Conservation (phyloP, 306 rosid species). For the Gastrolobium villosum region DNA sequence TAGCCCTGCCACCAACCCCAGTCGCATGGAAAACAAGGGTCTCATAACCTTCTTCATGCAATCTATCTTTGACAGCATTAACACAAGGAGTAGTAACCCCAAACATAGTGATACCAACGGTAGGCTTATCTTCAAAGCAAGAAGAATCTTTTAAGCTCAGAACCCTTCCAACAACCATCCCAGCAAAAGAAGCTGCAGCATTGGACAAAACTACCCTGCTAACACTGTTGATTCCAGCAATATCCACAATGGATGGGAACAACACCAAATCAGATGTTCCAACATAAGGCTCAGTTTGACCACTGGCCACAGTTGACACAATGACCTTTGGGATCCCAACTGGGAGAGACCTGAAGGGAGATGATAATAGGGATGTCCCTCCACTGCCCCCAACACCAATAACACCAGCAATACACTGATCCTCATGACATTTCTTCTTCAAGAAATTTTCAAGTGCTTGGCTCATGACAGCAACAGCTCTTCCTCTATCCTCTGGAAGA, state of each 20-base stretch:
- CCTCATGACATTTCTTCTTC: conserved; percentile 58
- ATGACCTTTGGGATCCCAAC: conserved; percentile 87
- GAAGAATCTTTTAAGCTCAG: conserved; percentile 54
- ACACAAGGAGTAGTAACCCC: conserved; percentile 94
- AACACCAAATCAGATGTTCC: conserved; percentile 82
- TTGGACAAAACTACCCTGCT: conserved; percentile 75
- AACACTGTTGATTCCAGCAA: conserved; percentile 84
- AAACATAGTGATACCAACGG: conserved; percentile 89
- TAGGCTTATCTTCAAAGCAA: conserved; percentile 56
- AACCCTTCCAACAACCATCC: conserved; percentile 84
- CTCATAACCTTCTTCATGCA: conserved; percentile 81
- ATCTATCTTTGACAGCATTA: conserved; percentile 68
- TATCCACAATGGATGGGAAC: conserved; percentile 82
- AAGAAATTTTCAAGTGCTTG: conserved; percentile 68
- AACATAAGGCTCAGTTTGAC: conserved; percentile 84
- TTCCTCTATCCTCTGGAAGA: conserved; percentile 78
- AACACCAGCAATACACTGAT: conserved; percentile 68
- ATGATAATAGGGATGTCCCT: conserved; percentile 81
- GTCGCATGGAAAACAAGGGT: conserved; percentile 92
- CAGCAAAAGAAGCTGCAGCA: conserved; percentile 89
- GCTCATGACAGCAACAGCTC: conserved; percentile 77
- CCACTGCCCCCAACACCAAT: conserved; percentile 90
- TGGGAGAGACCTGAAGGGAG: conserved; percentile 72
- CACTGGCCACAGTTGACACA: conserved; percentile 92
- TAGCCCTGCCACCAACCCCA: conserved; percentile 97